A percentile compares a stretch with the other conserved stretches of the same genome.
These are phyloP conservation scores for Pseudocercospora cruenta DNA, from an alignment of 2,329 filamentous ascomycete species.

Conservation along the genomic window DNA sequence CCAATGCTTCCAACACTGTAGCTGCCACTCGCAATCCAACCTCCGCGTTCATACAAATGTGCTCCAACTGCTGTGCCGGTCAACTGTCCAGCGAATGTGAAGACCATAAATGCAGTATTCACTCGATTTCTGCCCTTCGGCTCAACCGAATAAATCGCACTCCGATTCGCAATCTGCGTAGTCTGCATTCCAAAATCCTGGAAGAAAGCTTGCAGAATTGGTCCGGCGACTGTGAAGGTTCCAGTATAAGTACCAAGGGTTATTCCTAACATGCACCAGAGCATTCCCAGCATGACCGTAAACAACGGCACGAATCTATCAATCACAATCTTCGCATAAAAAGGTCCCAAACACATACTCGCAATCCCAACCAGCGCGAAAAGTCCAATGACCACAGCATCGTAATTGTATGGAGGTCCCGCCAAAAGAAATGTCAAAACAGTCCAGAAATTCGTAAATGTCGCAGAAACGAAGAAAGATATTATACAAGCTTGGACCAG, in stretches of 20 bases:
- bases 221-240: constrained; percentile 67
- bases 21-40: constrained; percentile 62
- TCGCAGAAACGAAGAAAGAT: constrained; percentile 63
- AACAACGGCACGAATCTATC: constrained; percentile 71
- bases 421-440: constrained; percentile 80
- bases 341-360: constrained; percentile 67
- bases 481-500: constrained; percentile 72
- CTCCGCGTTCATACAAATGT: constrained; percentile 58
- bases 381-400: constrained; percentile 70
- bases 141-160: constrained; percentile 70
- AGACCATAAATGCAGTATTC: constrained; percentile 82
- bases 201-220: constrained; percentile 70
- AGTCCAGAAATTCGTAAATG: constrained; percentile 72
- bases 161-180: constrained; percentile 72
- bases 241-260: constrained; percentile 71
- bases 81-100: constrained; percentile 74
- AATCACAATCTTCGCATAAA: constrained; percentile 71
- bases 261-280: constrained; percentile 63
- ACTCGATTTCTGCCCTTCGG: constrained; percentile 73
- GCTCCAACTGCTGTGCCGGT: constrained; percentile 63
- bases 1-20: constrained; percentile 60
- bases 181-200: constrained; percentile 75
- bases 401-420: constrained; percentile 69
- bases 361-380: constrained; percentile 78
- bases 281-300: constrained; percentile 65